A percentile compares a stretch with the other conserved stretches of the same genome.
phyloP scores from a whole-genome alignment of 768 basidiomycete species.

The Lactifluus piperatus region DNA sequence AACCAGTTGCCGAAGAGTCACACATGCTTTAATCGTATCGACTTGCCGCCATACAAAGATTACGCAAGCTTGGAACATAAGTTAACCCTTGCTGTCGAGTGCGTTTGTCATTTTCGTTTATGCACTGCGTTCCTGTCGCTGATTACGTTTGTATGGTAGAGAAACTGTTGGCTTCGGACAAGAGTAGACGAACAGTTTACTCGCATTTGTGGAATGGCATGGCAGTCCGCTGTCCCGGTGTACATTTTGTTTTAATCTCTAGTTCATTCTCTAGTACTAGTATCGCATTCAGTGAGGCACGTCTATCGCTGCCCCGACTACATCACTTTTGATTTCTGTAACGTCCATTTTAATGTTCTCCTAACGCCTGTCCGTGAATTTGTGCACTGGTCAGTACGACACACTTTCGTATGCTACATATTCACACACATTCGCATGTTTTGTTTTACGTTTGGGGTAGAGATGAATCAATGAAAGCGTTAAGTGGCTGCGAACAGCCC shows the following conservation, averaged over 20 bases:
- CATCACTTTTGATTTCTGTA: neutral
- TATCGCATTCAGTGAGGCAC: neutral
- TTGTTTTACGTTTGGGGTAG: neutral
- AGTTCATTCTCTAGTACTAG: neutral
- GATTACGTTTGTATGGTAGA: slow-evolving; percentile 31
- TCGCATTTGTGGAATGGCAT: neutral
- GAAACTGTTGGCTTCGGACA: slow-evolving; percentile 94
- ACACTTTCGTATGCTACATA: slow-evolving; percentile 2
- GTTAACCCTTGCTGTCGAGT: slow-evolving; percentile 90
- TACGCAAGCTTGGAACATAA: slow-evolving; percentile 93
- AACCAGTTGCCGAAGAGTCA: slow-evolving; percentile 94
- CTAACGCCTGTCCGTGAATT: neutral
- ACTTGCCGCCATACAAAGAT: slow-evolving; percentile 96
- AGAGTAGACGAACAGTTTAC: slow-evolving; percentile 40
- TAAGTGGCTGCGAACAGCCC: no score
- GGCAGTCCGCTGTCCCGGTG: neutral
- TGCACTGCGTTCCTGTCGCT: slow-evolving; percentile 6
- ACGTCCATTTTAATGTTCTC: neutral
- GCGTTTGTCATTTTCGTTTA: slow-evolving; percentile 31
- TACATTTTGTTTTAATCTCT: neutral
- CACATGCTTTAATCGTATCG: slow-evolving; percentile 94
- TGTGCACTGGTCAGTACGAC: neutral
- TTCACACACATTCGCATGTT: neutral
- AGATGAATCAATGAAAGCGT: no score
- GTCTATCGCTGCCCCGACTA: neutral